These are phyloP conservation scores for Mycena galopus DNA, from an alignment of 768 basidiomycete species.

Conservation along the genomic window DNA sequence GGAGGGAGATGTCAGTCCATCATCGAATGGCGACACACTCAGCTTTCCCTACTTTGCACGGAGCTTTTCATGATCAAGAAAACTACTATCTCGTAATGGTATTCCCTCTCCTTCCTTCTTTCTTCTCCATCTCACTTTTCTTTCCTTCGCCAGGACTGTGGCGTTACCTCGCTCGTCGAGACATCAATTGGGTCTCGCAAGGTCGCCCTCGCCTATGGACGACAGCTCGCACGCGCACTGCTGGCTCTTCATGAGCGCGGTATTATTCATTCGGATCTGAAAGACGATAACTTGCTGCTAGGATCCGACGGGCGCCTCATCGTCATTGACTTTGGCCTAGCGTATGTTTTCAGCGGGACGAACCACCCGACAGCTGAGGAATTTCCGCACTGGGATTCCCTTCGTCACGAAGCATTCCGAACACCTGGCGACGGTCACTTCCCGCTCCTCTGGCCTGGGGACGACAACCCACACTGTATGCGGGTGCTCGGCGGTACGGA, in stretches of 20 bases:
- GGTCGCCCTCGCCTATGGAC: neutral
- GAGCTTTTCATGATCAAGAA: neutral
- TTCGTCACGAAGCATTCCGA: neutral
- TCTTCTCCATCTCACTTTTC: neutral
- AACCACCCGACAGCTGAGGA: too few relatives aligned
- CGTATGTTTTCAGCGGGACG: neutral
- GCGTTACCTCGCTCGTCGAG: neutral
- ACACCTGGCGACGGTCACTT: neutral
- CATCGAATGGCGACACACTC: neutral
- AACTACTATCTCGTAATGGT: conserved; percentile 16
- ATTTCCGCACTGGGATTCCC: neutral
- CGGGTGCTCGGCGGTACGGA: neutral
- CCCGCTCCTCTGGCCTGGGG: conserved; percentile 1
- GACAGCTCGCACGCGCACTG: conserved; percentile 11
- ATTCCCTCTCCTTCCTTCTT: neutral
- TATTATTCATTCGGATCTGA: conserved; percentile 14
- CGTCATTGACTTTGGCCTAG: conserved; percentile 12
- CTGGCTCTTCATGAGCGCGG: conserved; percentile 10
- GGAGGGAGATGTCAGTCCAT: neutral
- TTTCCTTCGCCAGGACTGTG: conserved; percentile 4
- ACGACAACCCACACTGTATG: neutral
- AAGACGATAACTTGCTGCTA: conserved; percentile 7
- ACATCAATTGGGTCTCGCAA: neutral
- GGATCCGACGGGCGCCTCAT: neutral
- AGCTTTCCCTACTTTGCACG: conserved; percentile 11